These are phyloP conservation scores for Suhomyces tanzawaensis DNA, from an alignment of 805 yeast genomes.

Conservation along the genomic window DNA sequence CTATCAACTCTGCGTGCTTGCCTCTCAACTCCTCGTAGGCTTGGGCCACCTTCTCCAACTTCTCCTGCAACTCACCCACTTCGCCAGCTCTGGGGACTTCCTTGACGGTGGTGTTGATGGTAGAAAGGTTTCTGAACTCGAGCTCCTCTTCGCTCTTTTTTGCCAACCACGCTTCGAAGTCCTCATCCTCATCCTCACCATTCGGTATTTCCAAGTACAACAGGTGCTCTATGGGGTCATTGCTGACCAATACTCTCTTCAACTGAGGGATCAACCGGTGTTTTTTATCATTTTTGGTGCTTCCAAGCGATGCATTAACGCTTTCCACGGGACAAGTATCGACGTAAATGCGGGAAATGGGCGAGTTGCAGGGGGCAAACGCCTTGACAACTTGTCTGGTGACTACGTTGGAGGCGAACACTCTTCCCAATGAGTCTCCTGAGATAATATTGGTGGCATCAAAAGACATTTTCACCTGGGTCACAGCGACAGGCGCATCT, in stretches of 20 bases:
- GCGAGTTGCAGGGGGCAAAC: constrained; percentile 41
- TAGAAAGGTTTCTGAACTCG: constrained; percentile 45
- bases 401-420: constrained; percentile 63
- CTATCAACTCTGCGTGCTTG: constrained; percentile 57
- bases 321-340: constrained; percentile 18
- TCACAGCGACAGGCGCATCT: constrained; percentile 33
- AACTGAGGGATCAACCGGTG: constrained; percentile 57
- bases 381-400: constrained; percentile 66
- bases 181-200: constrained; percentile 15
- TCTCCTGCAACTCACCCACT: constrained; percentile 39
- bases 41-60: constrained; percentile 48
- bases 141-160: constrained; percentile 50
- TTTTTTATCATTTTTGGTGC: constrained; percentile 28
- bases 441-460: constrained; percentile 74
- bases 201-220: constrained; percentile 37
- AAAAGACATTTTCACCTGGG: constrained; percentile 57
- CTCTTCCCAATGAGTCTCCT: constrained; percentile 73
- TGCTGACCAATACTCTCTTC: constrained; percentile 55
- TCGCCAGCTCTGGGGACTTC: constrained; percentile 17
- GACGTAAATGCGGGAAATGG: constrained; percentile 31
- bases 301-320: constrained; percentile 17
- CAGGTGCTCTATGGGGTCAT: constrained; percentile 41
- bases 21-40: constrained; percentile 60
- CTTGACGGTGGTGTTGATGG: constrained; percentile 38
- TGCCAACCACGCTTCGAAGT: constrained; percentile 50